Evolutionary conservation across 371 early-diverging fungal species (phyloP).

Genomic region (Umbelopsis sp.): DNA sequence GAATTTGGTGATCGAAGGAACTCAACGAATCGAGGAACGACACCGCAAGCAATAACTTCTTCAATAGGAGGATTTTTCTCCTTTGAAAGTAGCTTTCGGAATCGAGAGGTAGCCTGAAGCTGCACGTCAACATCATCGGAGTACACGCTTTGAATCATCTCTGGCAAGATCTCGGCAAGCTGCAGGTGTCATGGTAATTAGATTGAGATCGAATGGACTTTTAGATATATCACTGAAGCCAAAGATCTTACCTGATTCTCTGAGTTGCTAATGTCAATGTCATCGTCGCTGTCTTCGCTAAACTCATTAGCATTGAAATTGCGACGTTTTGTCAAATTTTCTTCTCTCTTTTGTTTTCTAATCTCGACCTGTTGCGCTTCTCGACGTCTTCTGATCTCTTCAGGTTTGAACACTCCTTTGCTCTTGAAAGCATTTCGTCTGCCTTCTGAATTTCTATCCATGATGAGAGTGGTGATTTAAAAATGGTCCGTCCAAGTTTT

Average conservation of each 20-base stretch:
- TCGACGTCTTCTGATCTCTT: conserved; percentile 91
- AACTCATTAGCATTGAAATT: conserved; percentile 65
- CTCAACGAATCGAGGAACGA: conserved; percentile 96
- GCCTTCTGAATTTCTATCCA: conserved; percentile 18
- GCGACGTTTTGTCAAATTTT: conserved; percentile 90
- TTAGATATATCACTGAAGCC: not conserved
- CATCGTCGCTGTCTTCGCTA: conserved; percentile 84
- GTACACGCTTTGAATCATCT: conserved; percentile 77
- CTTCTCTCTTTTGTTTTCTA: conserved; percentile 95
- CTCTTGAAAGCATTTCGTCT: conserved; percentile 82
- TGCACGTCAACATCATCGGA: conserved; percentile 77
- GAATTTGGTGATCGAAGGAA: conserved; percentile 81
- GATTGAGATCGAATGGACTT: not conserved
- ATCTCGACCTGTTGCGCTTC: conserved; percentile 94
- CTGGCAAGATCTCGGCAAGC: conserved; percentile 70
- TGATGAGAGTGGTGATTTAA: not conserved
- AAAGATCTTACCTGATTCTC: conserved; percentile 51
- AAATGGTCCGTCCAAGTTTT: not conserved
- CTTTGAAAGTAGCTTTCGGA: conserved; percentile 96
- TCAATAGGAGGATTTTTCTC: conserved; percentile 98
- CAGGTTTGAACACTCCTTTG: conserved; percentile 84
- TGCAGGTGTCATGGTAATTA: conserved; percentile 2
- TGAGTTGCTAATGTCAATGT: conserved; percentile 54
- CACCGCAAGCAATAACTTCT: conserved; percentile 93
- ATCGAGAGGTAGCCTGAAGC: conserved; percentile 83